Conservation (phyloP, 2,329 filamentous ascomycete genomes). For the Penicillium sp. region DNA sequence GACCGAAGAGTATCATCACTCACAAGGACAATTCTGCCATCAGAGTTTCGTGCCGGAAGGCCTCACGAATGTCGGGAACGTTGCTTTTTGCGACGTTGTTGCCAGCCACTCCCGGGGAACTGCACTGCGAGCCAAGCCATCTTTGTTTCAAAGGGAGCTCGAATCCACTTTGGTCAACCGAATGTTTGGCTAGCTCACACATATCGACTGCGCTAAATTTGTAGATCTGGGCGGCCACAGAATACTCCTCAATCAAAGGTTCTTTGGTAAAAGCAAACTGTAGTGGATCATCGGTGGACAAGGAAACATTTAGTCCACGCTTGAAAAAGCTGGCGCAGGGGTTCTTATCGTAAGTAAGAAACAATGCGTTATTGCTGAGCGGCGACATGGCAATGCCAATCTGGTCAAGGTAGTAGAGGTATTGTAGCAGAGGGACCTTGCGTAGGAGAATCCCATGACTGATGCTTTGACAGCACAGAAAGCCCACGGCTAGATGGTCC, state of each 20-base stretch:
- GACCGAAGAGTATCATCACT: too few species aligned
- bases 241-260: slow-evolving; percentile 95
- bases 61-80: slow-evolving; percentile 86
- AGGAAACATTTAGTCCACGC: slow-evolving; percentile 87
- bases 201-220: slow-evolving; percentile 96
- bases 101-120: slow-evolving; percentile 73
- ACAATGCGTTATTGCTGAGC: slow-evolving; percentile 93
- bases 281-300: slow-evolving; percentile 93
- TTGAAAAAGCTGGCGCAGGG: slow-evolving; percentile 95
- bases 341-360: slow-evolving; percentile 94
- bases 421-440: slow-evolving; percentile 92
- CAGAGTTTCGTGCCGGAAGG: slow-evolving; percentile 83
- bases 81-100: slow-evolving; percentile 97
- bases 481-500: slow-evolving; percentile 88
- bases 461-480: slow-evolving; percentile 93
- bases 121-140: slow-evolving; percentile 80
- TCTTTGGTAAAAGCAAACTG: slow-evolving; percentile 99
- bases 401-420: slow-evolving; percentile 96
- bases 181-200: slow-evolving; percentile 97
- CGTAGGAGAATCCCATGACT: slow-evolving; percentile 88
- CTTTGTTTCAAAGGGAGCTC: slow-evolving; percentile 84
- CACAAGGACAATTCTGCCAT: slow-evolving; percentile 81
- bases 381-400: slow-evolving; percentile 99
- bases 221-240: slow-evolving; percentile 96
- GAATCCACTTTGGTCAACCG: slow-evolving; percentile 90